Conservation (phyloP, 75 land plant genomes). For the Sequoia sempervirens region DNA sequence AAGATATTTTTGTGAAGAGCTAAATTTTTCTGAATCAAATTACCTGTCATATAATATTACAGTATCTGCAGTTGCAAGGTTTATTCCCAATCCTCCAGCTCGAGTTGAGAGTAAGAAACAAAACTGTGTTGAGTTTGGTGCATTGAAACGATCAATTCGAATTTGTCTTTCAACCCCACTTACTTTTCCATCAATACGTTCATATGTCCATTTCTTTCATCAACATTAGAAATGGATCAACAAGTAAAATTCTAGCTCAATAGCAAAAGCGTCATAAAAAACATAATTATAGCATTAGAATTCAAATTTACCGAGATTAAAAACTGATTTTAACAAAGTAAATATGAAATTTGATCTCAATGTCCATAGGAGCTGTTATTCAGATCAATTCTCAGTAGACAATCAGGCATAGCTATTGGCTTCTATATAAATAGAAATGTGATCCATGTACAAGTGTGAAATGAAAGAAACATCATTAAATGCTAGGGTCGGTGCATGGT, state of each 20-base stretch:
- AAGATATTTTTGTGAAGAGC: neutral
- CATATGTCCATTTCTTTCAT: slow-evolving; percentile 85
- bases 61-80: slow-evolving; percentile 97
- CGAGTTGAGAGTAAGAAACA: slow-evolving; percentile 93
- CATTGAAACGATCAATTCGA: slow-evolving; percentile 92
- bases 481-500: too few species aligned
- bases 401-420: neutral
- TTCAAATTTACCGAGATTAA: neutral
- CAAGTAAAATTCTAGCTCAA: neutral
- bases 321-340: neutral
- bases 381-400: neutral
- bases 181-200: slow-evolving; percentile 85
- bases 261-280: neutral
- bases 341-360: neutral
- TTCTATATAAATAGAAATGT: neutral
- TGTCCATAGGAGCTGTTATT: neutral
- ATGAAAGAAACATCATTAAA: neutral
- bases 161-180: slow-evolving; percentile 88
- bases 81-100: slow-evolving; percentile 97
- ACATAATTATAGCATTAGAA: neutral
- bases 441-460: neutral
- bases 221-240: neutral
- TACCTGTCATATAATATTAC: slow-evolving; percentile 96
- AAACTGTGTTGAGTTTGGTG: slow-evolving; percentile 82
- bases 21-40: neutral